Evolutionary conservation across 495 filamentous ascomycete species (phyloP).

Genomic region (Penicillium subrubescens): DNA sequence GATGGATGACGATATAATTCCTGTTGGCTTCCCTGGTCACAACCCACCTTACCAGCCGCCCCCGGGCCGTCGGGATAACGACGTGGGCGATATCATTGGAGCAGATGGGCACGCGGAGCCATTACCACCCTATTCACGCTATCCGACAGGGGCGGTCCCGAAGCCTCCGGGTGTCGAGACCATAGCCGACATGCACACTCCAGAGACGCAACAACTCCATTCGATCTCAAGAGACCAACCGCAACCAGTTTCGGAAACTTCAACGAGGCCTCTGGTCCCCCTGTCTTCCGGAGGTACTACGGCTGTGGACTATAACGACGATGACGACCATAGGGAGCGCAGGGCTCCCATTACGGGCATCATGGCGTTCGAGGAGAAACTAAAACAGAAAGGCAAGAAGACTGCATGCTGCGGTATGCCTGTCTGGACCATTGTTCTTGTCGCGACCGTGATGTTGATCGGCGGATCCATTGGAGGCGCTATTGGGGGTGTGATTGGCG

Average conservation of each 20-base stretch:
- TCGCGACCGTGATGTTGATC: slow-evolving; percentile 56
- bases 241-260: slow-evolving; percentile 48
- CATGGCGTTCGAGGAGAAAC: slow-evolving; percentile 54
- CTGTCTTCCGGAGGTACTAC: slow-evolving; percentile 14
- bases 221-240: slow-evolving; percentile 23
- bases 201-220: slow-evolving; percentile 28
- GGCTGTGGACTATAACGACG: slow-evolving; percentile 6
- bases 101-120: slow-evolving; percentile 89
- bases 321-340: slow-evolving; percentile 8
- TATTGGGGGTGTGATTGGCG: slow-evolving; percentile 59
- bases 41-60: slow-evolving; percentile 66
- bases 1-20: slow-evolving; percentile 52
- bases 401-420: slow-evolving; percentile 65
- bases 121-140: slow-evolving; percentile 84
- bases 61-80: slow-evolving; percentile 79
- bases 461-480: slow-evolving; percentile 58
- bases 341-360: slow-evolving; percentile 33
- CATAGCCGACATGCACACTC: slow-evolving; percentile 25
- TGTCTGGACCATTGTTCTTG: slow-evolving; percentile 66
- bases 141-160: slow-evolving; percentile 60
- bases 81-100: slow-evolving; percentile 81
- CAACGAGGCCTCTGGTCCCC: slow-evolving; percentile 38
- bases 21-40: slow-evolving; percentile 74
- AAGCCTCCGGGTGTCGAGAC: slow-evolving; percentile 35
- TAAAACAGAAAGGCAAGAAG: slow-evolving; percentile 60